Base-by-base conservation (phyloP, 257 asterid genomes). In the Orobanche coerulescens region DNA sequence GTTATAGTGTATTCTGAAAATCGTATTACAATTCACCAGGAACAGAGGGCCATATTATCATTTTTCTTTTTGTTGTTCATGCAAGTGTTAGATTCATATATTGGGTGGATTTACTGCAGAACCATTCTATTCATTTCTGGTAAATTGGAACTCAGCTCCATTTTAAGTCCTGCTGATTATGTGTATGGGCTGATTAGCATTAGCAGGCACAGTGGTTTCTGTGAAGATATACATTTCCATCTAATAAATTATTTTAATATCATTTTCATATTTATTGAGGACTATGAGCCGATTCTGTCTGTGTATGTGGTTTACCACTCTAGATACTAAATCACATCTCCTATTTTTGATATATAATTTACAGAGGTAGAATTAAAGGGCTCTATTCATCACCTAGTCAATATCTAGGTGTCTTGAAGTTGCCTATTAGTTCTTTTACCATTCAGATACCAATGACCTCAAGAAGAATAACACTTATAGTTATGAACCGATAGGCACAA, bases 381-480 rank as follows among this genome's bases (percentile, higher is more conserved):
- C 11, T 58, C 51, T 13, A n/a, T n/a, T 5, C 3, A 16, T 28
- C 20, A 42, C 63, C 23, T 30, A 6, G 42, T 36, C 34, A 14
- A 31, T 56, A 24, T 14, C 28, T 34, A 11, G 26, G 26, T 63
- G 11, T 28, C 23, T 55, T n/a, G n/a, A n/a, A 40, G 39, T 52
- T 63, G 58, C 46, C 54, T 20, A 48, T 19, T 58, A 31, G 36
- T 62, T 23, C 37, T 20, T 31, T 11, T 48, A 49, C 63, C 8
- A 22, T 6, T 20, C 42, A 28, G 24, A 26, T 20, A 33, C 40
- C 30, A 57, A 22, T n/a, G 8, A 43, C 58, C 14, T 56, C 42
- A 24, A 25, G 46, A 46, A 40, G 34, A 13, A 39, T 24, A 5
- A 39, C 50, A n/a, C n/a, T n/a, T 16, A 8, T 63, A 22, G 28